Conservation (phyloP, 164 flowering plant species). For the Umbilicus rupestris region DNA sequence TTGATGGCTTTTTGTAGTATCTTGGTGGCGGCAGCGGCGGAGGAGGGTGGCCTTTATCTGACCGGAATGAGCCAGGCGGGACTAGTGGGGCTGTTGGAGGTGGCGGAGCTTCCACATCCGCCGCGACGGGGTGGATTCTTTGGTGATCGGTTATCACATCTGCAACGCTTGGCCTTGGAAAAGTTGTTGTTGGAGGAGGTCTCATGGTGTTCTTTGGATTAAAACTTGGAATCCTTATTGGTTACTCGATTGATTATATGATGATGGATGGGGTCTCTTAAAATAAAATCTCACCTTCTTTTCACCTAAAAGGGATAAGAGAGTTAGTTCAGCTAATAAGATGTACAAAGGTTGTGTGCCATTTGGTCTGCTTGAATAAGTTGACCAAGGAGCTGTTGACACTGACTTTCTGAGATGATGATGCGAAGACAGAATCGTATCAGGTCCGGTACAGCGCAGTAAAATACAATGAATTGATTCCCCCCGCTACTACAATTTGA, state of each 20-base stretch:
- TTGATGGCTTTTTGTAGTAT: constrained; percentile 12
- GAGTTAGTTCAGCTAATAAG: not conserved
- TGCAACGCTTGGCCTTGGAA: not conserved
- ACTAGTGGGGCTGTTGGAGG: constrained; percentile 40
- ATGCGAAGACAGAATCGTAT: too few species aligned
- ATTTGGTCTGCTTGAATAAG: constrained; percentile 3
- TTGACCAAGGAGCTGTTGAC: not conserved
- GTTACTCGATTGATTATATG: not conserved
- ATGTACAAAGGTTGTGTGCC: not conserved
- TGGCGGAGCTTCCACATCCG: constrained; percentile 29
- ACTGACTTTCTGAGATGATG: too few species aligned
- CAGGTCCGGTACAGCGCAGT: too few species aligned
- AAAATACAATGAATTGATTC: too few species aligned
- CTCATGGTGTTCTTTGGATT: not conserved
- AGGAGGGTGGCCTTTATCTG: constrained; percentile 38
- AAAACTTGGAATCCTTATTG: not conserved
- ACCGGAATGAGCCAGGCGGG: constrained; percentile 24
- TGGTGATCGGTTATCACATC: constrained; percentile 35
- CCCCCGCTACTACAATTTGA: not conserved
- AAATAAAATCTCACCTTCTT: constrained; percentile 5
- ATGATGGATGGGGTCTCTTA: not conserved
- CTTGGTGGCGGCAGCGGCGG: constrained; percentile 34
- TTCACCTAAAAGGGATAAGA: constrained; percentile 1
- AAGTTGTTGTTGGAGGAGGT: not conserved
- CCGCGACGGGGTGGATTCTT: constrained; percentile 51